Base-by-base conservation (phyloP, 352 stramenopile genomes). In the Globisporangium alternatum region DNA sequence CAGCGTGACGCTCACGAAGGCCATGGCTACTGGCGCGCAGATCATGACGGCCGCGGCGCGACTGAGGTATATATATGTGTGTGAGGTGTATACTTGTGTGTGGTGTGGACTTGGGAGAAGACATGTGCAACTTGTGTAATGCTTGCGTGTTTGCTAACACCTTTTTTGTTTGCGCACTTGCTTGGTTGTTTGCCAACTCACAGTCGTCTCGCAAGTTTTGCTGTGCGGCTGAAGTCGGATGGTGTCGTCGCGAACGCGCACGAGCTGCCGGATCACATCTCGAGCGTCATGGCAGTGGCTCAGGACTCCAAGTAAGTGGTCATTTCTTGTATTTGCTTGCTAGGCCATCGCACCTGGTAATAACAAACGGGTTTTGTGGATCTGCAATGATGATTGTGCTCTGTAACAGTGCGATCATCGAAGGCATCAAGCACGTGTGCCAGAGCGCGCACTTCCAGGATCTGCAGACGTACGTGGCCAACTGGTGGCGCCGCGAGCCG, bases 181-280 rank as follows among this genome's bases (percentile, higher is more conserved):
- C 25, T 51, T 62, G 57, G 54, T 85, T 74, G 21, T 87, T 82
- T 81, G 48, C 83, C 72, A 49, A 68, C n/a, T 31, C 64, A 5
- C 41, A 53, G 59, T 48, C 64, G 39, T 8, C 57, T 58, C 25
- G 49, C 53, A 43, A 56, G 31, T 41, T 52, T 65, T 44, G 48
- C 56, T 39, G 57, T 49, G 41, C 52, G 57, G 2, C 41, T 61
- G 17, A 64, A 69, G 53, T 57, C 56, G 9, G 60, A 39, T 5
- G 60, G 60, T 30, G 51, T 66, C 17, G 49, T n/a, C 5, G 56
- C 44, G 52, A 58, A 58, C 56, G 79, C 70, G 12, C 67, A 83
- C 22, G 75, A 88, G 35, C 74, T 92, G 39, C 81, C 81, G n/a
- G 78, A 90, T 43, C 76, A 89, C 62, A 49, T 92, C 31, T 76